Evolutionary conservation across 1,284 basidiomycete species (phyloP).

Genomic region (Wallemia mellicola): DNA sequence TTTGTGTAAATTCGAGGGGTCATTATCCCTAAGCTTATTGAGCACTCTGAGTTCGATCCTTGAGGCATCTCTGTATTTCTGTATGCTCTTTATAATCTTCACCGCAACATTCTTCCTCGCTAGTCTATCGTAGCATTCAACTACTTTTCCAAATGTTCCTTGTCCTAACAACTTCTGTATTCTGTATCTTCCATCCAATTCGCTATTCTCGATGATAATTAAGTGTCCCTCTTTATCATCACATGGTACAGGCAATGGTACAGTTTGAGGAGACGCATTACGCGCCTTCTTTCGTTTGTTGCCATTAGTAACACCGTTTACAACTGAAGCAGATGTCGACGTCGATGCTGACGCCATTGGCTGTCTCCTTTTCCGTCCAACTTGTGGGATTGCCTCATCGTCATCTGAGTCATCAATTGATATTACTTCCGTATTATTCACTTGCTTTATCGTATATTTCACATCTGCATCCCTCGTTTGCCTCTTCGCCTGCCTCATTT

Average conservation of each 20-base stretch:
- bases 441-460: background rate
- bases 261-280: background rate
- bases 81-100: slow-evolving; percentile 91
- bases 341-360: background rate
- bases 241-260: background rate
- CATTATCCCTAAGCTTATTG: slow-evolving; percentile 62
- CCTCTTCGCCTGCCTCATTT: background rate
- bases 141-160: slow-evolving; percentile 97
- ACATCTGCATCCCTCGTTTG: background rate
- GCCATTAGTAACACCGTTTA: too few species aligned
- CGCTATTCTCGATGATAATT: slow-evolving; percentile 9
- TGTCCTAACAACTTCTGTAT: slow-evolving; percentile 75
- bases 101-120: slow-evolving; percentile 47
- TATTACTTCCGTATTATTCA: slow-evolving; percentile 1
- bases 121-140: slow-evolving; percentile 47
- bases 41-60: slow-evolving; percentile 95
- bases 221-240: slow-evolving; percentile 19
- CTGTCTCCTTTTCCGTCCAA: background rate
- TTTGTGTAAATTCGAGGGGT: slow-evolving; percentile 72
- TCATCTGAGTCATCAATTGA: background rate
- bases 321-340: too few species aligned
- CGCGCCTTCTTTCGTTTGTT: background rate
- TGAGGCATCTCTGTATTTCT: slow-evolving; percentile 91
- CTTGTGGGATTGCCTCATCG: background rate
- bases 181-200: slow-evolving; percentile 12